These are phyloP conservation scores for Penicillium fuscoglaucum DNA, from an alignment of 2,329 filamentous ascomycete genomes.

Conservation along the genomic window DNA sequence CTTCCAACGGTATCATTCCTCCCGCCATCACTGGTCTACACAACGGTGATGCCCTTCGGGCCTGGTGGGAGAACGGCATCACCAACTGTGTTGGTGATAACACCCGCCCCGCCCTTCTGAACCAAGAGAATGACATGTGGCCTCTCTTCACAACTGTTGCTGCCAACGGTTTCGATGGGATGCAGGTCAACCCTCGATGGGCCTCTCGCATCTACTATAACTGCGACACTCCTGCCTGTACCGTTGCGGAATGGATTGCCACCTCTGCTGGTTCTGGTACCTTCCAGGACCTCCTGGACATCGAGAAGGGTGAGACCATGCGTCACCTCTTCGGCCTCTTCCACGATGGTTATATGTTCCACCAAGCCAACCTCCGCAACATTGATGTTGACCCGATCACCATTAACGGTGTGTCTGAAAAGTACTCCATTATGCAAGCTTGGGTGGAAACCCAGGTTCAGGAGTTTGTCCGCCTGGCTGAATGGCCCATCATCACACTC, in stretches of 20 bases:
- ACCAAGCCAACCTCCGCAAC: conserved; percentile 62
- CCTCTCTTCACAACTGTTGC: conserved; percentile 55
- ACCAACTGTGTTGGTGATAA: conserved; percentile 64
- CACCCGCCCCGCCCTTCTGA: conserved; percentile 57
- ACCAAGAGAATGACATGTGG: conserved; percentile 55
- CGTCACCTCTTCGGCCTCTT: conserved; percentile 59
- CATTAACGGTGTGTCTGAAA: conserved; percentile 50
- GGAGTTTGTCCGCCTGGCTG: conserved; percentile 55
- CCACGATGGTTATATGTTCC: conserved; percentile 63
- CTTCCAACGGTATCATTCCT: conserved; percentile 58
- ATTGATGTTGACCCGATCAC: conserved; percentile 50
- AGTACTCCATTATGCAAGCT: conserved; percentile 57
- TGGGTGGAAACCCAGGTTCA: conserved; percentile 58
- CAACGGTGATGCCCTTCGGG: conserved; percentile 62
- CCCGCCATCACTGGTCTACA: conserved; percentile 64
- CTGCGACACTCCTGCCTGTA: conserved; percentile 59
- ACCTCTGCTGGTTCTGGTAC: conserved; percentile 57
- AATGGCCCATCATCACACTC: conserved; percentile 56
- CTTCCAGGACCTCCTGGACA: conserved; percentile 53
- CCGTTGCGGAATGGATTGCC: conserved; percentile 60
- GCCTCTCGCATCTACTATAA: conserved; percentile 66
- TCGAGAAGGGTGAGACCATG: conserved; percentile 55
- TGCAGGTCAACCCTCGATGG: conserved; percentile 61
- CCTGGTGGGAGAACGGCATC: conserved; percentile 62
- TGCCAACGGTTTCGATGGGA: conserved; percentile 56